Conservation (phyloP, 2,329 filamentous ascomycete genomes). For the Diaporthe citrichinensis region DNA sequence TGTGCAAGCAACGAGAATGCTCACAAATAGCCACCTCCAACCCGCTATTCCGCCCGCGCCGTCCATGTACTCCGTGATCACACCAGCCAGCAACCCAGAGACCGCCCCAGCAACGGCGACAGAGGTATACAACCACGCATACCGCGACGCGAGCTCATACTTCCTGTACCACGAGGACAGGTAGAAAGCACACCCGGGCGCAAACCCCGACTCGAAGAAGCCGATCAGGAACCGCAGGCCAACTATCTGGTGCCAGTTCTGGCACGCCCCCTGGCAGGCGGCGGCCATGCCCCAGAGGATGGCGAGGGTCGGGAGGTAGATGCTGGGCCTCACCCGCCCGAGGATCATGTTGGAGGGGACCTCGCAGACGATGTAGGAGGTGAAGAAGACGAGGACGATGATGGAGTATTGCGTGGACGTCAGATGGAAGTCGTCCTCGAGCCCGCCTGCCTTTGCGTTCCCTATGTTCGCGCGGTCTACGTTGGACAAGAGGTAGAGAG, state of each 20-base stretch:
- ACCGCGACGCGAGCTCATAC: constrained; percentile 45
- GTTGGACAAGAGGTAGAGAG: constrained; percentile 44
- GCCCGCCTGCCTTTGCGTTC: constrained; percentile 46
- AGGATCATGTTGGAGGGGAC: constrained; percentile 47
- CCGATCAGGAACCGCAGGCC: constrained; percentile 45
- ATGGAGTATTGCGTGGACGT: constrained; percentile 47
- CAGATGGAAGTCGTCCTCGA: constrained; percentile 44
- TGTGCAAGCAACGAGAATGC: background rate
- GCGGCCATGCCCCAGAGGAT: constrained; percentile 46
- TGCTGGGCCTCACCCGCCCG: constrained; percentile 45
- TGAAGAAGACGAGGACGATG: constrained; percentile 48
- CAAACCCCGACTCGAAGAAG: constrained; percentile 45
- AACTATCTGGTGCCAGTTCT: constrained; percentile 45
- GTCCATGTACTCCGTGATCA: constrained; percentile 46
- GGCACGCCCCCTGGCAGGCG: constrained; percentile 44
- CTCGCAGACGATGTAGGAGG: constrained; percentile 47
- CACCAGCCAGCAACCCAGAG: constrained; percentile 26
- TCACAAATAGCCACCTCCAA: constrained; percentile 49
- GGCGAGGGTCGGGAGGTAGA: constrained; percentile 45
- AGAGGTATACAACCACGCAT: constrained; percentile 44
- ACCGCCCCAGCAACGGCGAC: constrained; percentile 45
- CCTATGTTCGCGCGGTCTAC: constrained; percentile 46
- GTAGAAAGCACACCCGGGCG: constrained; percentile 46
- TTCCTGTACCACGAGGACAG: constrained; percentile 46
- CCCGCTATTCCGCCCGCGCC: constrained; percentile 45